Evolutionary conservation across 208 protist species (phyloP), one percentile per base, ranked within the genome.

Genomic region (Kentomonas sorsogonicus): DNA sequence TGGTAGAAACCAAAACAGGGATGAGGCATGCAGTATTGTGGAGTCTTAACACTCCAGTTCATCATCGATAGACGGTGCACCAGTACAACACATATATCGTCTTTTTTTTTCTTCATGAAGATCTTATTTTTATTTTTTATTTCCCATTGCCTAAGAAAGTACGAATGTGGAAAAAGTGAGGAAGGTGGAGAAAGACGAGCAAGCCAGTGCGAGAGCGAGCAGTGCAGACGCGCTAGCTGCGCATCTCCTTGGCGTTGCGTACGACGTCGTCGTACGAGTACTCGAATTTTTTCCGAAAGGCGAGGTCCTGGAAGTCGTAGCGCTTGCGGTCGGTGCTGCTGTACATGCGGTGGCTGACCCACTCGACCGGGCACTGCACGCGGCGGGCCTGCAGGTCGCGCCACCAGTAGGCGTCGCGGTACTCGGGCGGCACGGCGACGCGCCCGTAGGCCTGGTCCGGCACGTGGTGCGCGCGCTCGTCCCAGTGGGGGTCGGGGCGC

Each of bases 371-470:
- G 60, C 89, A 95, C 60, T 96, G 90, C 38, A 93, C 74, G 23
- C 85, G 81, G 18, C 90, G 90, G 0, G 90, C 83, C 66, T 93
- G 90, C 43, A 93, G 66, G 51, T 96, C 90, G 26, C 90, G 69
- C 81, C 84, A 94, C 90, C 90, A 96, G 66, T 96, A 96, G n/a
- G 90, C 86, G 40, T 96, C 90, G 63, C 86, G 86, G 71, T 89
- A 93, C 68, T 94, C 85, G 26, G 66, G 56, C 2, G 90, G 90
- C 6, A 96, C 74, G 13, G 86, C 84, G 40, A 93, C 78, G 45
- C 83, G 54, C 56, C 90, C 77, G 54, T 74, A 92, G 44, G 66
- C 48, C 60, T 96, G 90, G 60, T 96, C 90, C 3, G 90, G 90
- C 18, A 96, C 90, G 9, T 81, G 60, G 36, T 91, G 72, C 6